phyloP scores from a whole-genome alignment of 768 basidiomycete species.

The Leccinum imitatum region DNA sequence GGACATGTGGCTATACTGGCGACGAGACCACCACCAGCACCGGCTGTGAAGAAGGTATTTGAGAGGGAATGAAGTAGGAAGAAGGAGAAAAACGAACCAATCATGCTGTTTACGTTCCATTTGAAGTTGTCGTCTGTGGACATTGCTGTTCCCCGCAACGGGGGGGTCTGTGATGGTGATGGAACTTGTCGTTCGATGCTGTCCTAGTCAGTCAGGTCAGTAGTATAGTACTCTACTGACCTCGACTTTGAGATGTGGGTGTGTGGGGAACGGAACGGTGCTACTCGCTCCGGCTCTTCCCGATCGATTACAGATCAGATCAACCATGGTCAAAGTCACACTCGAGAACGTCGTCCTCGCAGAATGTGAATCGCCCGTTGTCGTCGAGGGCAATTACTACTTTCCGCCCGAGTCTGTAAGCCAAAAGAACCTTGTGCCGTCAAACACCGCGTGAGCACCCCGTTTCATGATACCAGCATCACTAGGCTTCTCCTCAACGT shows the following conservation, averaged over 20 bases:
- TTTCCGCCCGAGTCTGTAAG: conserved; percentile 62
- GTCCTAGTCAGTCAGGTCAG: too few relatives aligned
- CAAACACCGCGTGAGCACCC: conserved; percentile 49
- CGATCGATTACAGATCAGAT: conserved; percentile 11
- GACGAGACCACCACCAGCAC: conserved; percentile 92
- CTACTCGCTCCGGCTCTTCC: conserved; percentile 20
- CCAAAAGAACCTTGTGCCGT: conserved; percentile 44
- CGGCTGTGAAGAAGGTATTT: conserved; percentile 50
- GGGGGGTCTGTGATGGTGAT: conserved; percentile 35
- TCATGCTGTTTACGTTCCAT: conserved; percentile 81
- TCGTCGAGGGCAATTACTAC: conserved; percentile 71
- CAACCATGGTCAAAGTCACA: conserved; percentile 47
- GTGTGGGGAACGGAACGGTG: too few relatives aligned
- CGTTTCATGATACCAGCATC: not conserved
- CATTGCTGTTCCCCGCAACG: conserved; percentile 69
- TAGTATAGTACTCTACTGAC: too few relatives aligned
- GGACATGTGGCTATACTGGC: conserved; percentile 95
- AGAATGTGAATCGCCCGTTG: conserved; percentile 50
- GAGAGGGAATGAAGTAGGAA: not conserved
- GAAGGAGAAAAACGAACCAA: conserved; percentile 46
- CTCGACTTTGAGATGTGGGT: not conserved
- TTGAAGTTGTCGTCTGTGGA: conserved; percentile 46
- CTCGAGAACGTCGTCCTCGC: conserved; percentile 55
- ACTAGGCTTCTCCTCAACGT: not conserved
- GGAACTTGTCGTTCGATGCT: not conserved